These are phyloP conservation scores for Aspergillus steynii DNA, from an alignment of 495 filamentous ascomycete genomes.

Conservation along the genomic window DNA sequence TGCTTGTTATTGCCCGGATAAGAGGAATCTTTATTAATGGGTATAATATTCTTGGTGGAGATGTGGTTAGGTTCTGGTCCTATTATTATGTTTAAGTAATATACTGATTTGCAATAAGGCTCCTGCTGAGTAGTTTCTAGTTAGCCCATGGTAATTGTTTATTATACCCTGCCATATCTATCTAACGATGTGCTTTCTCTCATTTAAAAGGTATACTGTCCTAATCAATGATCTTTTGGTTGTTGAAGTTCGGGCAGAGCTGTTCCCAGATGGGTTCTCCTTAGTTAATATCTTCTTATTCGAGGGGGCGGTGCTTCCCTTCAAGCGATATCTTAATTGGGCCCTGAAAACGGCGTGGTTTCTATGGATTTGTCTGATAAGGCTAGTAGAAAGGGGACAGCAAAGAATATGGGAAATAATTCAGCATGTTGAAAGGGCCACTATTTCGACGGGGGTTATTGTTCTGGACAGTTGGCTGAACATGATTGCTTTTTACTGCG, in stretches of 20 bases:
- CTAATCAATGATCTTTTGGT: conserved; percentile 10
- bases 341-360: conserved; percentile 10
- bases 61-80: neutral
- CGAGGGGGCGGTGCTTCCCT: neutral
- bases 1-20: no score
- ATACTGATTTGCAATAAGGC: neutral
- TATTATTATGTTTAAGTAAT: neutral
- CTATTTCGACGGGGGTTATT: neutral
- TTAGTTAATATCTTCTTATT: conserved; percentile 2
- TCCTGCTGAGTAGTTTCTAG: conserved; percentile 16
- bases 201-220: conserved; percentile 5
- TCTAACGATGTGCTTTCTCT: conserved; percentile 15
- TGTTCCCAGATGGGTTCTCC: conserved; percentile 6
- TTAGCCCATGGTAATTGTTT: conserved; percentile 16
- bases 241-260: conserved; percentile 10
- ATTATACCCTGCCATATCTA: conserved; percentile 11
- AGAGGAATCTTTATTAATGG: no score
- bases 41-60: no score
- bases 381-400: conserved; percentile 4
- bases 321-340: conserved; percentile 9
- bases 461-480: no score
- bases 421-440: conserved; percentile 3
- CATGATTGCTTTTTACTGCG: no score
- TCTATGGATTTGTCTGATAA: conserved; percentile 9
- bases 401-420: conserved; percentile 7